A percentile compares a stretch with the other conserved stretches of the same genome.
These are phyloP conservation scores for Dryas integrifolia DNA, from an alignment of 331 rosid genomes.

Conservation along the genomic window DNA sequence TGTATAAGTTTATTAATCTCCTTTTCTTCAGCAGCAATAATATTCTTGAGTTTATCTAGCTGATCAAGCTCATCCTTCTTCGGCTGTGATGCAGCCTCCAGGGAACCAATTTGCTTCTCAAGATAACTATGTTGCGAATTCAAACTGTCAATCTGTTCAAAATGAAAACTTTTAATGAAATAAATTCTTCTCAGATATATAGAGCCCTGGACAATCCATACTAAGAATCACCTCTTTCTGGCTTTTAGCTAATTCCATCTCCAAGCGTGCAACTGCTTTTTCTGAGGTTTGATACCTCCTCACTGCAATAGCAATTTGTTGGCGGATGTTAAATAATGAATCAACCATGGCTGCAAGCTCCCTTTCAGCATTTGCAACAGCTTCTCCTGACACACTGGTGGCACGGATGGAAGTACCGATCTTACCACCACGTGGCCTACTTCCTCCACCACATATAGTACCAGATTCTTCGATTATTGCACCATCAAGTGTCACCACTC, in stretches of 20 bases:
- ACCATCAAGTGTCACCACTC: constrained; percentile 95
- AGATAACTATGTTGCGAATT: constrained; percentile 68
- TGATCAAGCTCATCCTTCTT: constrained; percentile 66
- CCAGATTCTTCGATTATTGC: constrained; percentile 90
- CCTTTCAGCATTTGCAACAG: constrained; percentile 69
- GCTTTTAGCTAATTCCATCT: constrained; percentile 83
- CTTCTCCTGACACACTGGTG: constrained; percentile 71
- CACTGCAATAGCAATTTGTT: constrained; percentile 54
- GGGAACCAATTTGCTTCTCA: constrained; percentile 74
- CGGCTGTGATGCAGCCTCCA: constrained; percentile 77
- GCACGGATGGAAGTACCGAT: constrained; percentile 90
- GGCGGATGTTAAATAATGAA: constrained; percentile 55
- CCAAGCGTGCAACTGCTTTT: constrained; percentile 55
- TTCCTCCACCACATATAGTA: constrained; percentile 95
- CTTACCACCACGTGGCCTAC: constrained; percentile 90
- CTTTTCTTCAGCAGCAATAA: constrained; percentile 64
- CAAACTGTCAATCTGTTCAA: constrained; percentile 74
- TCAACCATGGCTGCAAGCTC: constrained; percentile 53
- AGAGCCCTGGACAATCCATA: constrained; percentile 9
- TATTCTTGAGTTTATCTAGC: constrained; percentile 56
- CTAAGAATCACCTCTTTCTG: constrained; percentile 69
- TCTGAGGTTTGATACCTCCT: constrained; percentile 64
- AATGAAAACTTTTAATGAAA: constrained; percentile 8
- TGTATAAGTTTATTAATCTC: constrained; percentile 54
- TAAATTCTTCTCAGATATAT: constrained; percentile 12